Base-by-base conservation (phyloP, 2,329 filamentous ascomycete genomes). In the Penicillium nordicum region DNA sequence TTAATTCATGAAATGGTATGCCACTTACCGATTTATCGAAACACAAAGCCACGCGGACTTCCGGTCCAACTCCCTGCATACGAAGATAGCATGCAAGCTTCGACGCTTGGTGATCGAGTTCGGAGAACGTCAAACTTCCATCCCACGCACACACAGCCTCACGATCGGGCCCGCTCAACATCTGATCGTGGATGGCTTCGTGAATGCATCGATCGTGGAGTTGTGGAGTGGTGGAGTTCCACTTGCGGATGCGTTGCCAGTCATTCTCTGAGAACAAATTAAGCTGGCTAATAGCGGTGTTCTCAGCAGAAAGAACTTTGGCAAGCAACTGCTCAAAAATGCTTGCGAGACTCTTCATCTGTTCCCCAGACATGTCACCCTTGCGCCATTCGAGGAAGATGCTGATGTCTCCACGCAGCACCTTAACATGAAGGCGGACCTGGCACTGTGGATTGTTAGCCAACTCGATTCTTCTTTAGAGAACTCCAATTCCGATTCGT, bases 191-290 rank as follows among this genome's bases (percentile, higher is more conserved):
- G 29, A 75, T 70, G 5, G 69, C 12, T 67, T 75, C 49, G 73
- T 77, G 45, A 71, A 72, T 64, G 74, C 72, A 74, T 18, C 64
- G 71, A 5, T 77, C 73, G 1, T 76, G 72, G 1, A 66, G 68
- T 36, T 72, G 64, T 2, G 75, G 74, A 0, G 70, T 67, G 30
- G 77, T 76, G 60, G 77, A 77, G 49, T 81, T 82, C 72, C 83
- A 84, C 5, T 78, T 76, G 8, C 80, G 66, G 41, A 85, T 78
- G 53, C 84, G 81, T 5, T 79, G 74, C 58, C 80, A 79, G 61
- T 86, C 83, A 9, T 79, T 74, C 46, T 82, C 79, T 12, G 78
- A 84, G 62, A 85, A 84, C 3, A 83, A 72, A 65, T 84, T 79
- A 27, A 81, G 69, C 21, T 80, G 71, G 6, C 72, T 76, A 49